Percentiles rank a stretch among this genome's conserved stretches.
phyloP scores from a whole-genome alignment of 192 early-diverging fungal species.

The Entomortierella lignicola region DNA sequence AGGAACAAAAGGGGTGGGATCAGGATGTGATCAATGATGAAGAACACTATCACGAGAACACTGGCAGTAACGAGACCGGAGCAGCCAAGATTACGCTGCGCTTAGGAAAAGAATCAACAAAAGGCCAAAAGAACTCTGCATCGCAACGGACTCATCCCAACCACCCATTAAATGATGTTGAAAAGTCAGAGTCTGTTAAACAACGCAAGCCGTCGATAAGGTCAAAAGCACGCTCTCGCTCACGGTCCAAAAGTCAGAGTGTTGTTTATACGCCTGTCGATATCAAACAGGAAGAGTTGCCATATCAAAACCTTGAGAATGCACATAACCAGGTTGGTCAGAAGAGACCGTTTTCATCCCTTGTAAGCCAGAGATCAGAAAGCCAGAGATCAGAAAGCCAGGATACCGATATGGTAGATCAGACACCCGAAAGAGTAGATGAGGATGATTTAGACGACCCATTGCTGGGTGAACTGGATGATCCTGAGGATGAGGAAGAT shows the following conservation, averaged over 20 bases:
- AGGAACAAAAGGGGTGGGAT: background rate
- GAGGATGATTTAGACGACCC: constrained; percentile 29
- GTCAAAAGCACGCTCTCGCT: constrained; percentile 4
- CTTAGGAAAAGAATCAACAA: constrained; percentile 10
- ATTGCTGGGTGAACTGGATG: constrained; percentile 39
- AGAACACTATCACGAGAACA: constrained; percentile 4
- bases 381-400: constrained; percentile 5
- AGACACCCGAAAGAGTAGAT: background rate
- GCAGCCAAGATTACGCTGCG: constrained; percentile 13
- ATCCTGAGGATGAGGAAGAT: constrained; percentile 49
- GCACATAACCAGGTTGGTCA: constrained; percentile 13
- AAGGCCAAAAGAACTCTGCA: background rate
- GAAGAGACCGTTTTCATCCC: constrained; percentile 16
- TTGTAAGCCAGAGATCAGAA: constrained; percentile 4
- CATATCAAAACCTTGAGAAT: background rate
- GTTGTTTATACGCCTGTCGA: background rate
- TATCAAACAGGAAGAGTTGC: constrained; percentile 17
- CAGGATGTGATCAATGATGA: background rate
- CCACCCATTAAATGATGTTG: constrained; percentile 10
- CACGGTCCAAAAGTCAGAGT: constrained; percentile 10
- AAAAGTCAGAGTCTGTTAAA: background rate
- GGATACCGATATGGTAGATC: background rate
- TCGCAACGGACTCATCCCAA: constrained; percentile 5
- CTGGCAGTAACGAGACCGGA: constrained; percentile 15
- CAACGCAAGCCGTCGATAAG: background rate